Evolutionary conservation across 176 grass and related monocot species (phyloP).

Genomic region (Bothriochloa decipiens): DNA sequence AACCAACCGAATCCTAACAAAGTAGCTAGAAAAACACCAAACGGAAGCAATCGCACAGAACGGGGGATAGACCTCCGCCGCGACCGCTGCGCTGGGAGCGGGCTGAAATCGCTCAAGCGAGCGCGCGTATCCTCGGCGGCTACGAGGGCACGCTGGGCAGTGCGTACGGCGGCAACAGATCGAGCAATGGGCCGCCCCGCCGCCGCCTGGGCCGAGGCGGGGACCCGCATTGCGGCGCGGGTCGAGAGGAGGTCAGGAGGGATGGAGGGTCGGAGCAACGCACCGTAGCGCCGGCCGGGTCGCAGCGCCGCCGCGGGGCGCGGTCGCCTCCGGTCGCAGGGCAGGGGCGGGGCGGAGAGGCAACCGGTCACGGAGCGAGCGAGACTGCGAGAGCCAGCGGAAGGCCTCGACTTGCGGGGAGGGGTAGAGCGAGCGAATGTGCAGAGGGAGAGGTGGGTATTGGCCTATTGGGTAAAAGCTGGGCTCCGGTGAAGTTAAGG

Average conservation of each 20-base stretch:
- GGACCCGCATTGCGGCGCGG: conserved; percentile 17
- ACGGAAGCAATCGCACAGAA: background rate
- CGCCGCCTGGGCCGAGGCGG: background rate
- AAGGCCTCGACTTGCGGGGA: conserved; percentile 57
- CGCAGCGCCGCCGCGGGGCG: conserved; percentile 32
- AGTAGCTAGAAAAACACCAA: background rate
- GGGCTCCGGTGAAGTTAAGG: background rate
- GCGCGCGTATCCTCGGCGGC: background rate
- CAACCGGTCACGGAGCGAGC: conserved; percentile 20
- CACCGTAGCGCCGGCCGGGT: conserved; percentile 46
- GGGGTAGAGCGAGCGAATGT: background rate
- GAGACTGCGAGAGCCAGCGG: conserved; percentile 45
- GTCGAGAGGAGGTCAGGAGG: background rate
- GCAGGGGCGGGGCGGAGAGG: background rate
- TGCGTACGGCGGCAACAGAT: conserved; percentile 23
- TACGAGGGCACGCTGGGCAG: background rate
- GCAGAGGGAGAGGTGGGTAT: conserved; percentile 5
- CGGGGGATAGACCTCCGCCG: background rate
- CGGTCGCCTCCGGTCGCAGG: conserved; percentile 48
- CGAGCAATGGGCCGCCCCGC: background rate
- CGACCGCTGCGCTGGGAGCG: background rate
- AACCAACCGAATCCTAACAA: conserved; percentile 30
- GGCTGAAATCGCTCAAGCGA: background rate
- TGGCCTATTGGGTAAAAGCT: conserved; percentile 22
- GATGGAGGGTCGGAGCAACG: background rate